Conservation (phyloP, 2,329 filamentous ascomycete genomes). For the Claviceps sp. region DNA sequence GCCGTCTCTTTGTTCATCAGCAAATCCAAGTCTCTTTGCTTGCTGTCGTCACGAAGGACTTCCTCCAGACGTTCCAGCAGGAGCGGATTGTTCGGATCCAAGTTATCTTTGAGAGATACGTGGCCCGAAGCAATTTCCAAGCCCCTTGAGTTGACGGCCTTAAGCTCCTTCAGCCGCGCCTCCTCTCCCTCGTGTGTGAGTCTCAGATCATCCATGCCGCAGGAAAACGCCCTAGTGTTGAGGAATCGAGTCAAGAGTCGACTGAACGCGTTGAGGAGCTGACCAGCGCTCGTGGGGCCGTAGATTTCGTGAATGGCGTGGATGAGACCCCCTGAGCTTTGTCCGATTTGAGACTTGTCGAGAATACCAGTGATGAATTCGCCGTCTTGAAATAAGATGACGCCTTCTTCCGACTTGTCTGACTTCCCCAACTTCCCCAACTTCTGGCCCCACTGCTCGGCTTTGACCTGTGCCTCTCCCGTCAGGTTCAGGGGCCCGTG, state of each 20-base stretch:
- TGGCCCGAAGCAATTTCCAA: constrained; percentile 74
- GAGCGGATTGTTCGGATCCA: constrained; percentile 52
- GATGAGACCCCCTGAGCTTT: constrained; percentile 72
- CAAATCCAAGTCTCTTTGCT: constrained; percentile 81
- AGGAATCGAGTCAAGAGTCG: constrained; percentile 79
- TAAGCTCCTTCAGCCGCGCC: constrained; percentile 53
- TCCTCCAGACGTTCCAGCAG: constrained; percentile 72
- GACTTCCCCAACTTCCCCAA: no score
- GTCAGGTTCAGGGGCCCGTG: constrained; percentile 67
- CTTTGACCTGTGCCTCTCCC: constrained; percentile 65
- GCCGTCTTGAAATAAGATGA: constrained; percentile 72
- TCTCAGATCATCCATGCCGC: constrained; percentile 89
- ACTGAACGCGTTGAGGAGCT: constrained; percentile 77
- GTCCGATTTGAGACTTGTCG: constrained; percentile 91
- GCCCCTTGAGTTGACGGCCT: constrained; percentile 55
- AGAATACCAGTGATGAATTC: constrained; percentile 83
- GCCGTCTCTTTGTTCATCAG: constrained; percentile 63
- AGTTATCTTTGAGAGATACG: constrained; percentile 62
- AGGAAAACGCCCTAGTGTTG: constrained; percentile 90
- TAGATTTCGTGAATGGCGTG: constrained; percentile 91
- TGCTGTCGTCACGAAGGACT: constrained; percentile 78
- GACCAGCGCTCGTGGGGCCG: constrained; percentile 74
- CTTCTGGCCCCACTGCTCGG: constrained; percentile 62
- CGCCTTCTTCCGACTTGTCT: constrained; percentile 54
- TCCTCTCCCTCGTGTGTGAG: constrained; percentile 70